phyloP scores from a whole-genome alignment of 768 basidiomycete species.

The Kwoniella sp. region DNA sequence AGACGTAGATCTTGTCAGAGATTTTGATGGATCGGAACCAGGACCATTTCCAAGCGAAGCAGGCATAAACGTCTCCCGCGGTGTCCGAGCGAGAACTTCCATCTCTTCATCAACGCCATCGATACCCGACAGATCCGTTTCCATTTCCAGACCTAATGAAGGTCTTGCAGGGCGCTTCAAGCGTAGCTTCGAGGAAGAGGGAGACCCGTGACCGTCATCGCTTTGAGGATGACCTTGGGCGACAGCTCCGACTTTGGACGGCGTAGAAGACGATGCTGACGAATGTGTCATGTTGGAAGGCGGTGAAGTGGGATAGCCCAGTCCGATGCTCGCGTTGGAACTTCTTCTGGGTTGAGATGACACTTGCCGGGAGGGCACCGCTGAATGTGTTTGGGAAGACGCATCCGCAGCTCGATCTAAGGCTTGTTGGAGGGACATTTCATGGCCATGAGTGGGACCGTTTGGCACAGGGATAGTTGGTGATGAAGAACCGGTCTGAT shows the following conservation, averaged over 20 bases:
- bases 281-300: conserved; percentile 12
- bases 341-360: not conserved
- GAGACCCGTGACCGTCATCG: conserved; percentile 5
- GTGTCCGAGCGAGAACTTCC: conserved; percentile 35
- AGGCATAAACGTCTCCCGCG: conserved; percentile 10
- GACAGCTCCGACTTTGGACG: not conserved
- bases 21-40: not conserved
- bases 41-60: not conserved
- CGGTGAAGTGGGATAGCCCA: conserved; percentile 32
- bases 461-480: conserved; percentile 2
- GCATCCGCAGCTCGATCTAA: conserved; percentile 17
- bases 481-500: conserved; percentile 10
- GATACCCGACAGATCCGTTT: conserved; percentile 27
- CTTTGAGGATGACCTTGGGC: not conserved
- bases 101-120: conserved; percentile 30
- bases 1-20: not conserved
- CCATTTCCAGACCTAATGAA: conserved; percentile 33
- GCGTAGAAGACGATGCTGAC: conserved; percentile 1
- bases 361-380: not conserved
- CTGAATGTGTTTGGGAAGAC: not conserved
- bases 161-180: conserved; percentile 17
- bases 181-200: conserved; percentile 16
- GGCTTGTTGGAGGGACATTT: conserved; percentile 15
- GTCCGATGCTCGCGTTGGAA: conserved; percentile 23
- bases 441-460: not conserved